Conservation (phyloP, 2,329 filamentous ascomycete genomes). For the Cytospora piceae region DNA sequence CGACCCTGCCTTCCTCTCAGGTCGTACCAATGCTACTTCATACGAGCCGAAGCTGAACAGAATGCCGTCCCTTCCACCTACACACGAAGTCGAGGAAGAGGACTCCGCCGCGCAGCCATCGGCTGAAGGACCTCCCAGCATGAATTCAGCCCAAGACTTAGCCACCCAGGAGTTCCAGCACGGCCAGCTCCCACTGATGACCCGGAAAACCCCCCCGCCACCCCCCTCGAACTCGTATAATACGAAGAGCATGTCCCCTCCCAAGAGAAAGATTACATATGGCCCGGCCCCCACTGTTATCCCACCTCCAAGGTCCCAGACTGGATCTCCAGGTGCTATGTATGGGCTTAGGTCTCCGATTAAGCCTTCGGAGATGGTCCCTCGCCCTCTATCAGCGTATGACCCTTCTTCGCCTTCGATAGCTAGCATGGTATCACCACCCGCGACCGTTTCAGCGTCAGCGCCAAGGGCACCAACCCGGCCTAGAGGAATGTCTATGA, state of each 20-base stretch:
- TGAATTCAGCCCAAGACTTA: slow-evolving; percentile 21
- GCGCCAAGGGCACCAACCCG: slow-evolving; percentile 38
- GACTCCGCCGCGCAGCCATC: slow-evolving; percentile 40
- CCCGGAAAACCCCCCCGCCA: slow-evolving; percentile 56
- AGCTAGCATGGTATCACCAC: slow-evolving; percentile 40
- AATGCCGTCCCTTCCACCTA: slow-evolving; percentile 62
- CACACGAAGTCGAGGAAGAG: slow-evolving; percentile 65
- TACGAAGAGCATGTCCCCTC: slow-evolving; percentile 55
- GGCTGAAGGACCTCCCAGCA: slow-evolving; percentile 33
- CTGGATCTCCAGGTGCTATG: slow-evolving; percentile 61
- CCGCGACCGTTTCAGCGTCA: slow-evolving; percentile 38
- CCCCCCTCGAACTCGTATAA: slow-evolving; percentile 39
- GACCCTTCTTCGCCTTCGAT: slow-evolving; percentile 37
- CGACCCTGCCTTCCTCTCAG: slow-evolving; percentile 49
- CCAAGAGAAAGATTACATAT: slow-evolving; percentile 61
- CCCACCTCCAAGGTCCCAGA: slow-evolving; percentile 63
- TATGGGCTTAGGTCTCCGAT: slow-evolving; percentile 43
- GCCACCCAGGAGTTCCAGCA: slow-evolving; percentile 13
- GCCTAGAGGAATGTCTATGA: slow-evolving; percentile 57
- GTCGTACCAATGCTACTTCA: slow-evolving; percentile 54
- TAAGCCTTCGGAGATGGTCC: slow-evolving; percentile 48
- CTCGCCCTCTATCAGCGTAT: slow-evolving; percentile 59
- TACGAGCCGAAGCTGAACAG: slow-evolving; percentile 60
- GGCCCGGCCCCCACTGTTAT: slow-evolving; percentile 45
- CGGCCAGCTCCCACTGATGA: slow-evolving; percentile 34